Evolutionary conservation across 2,329 filamentous ascomycete species (phyloP).

Genomic region (Aspergillus carbonarius): DNA sequence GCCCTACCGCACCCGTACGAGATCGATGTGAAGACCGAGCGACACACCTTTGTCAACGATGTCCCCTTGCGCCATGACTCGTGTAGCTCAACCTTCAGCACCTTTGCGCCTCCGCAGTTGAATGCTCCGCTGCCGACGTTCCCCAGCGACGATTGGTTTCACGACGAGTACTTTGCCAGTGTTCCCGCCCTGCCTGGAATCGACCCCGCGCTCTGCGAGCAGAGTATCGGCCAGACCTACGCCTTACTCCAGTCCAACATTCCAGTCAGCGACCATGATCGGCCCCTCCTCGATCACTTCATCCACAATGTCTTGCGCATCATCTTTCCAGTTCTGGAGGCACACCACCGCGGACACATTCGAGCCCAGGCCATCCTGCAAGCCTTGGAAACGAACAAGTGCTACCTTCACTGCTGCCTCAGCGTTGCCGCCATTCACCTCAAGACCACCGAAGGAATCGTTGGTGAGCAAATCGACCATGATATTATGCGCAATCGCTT

Average conservation of each 20-base stretch:
- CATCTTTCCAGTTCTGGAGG: conserved; percentile 89
- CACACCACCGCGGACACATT: conserved; percentile 80
- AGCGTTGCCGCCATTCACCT: conserved; percentile 90
- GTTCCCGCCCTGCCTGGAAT: conserved; percentile 34
- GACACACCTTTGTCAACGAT: conserved; percentile 90
- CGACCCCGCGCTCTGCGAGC: conserved; percentile 23
- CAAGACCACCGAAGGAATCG: conserved; percentile 70
- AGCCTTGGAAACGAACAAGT: conserved; percentile 85
- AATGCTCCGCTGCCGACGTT: conserved; percentile 66
- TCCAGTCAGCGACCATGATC: conserved; percentile 83
- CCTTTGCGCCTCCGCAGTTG: conserved; percentile 75
- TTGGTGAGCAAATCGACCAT: conserved; percentile 73
- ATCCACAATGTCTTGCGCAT: conserved; percentile 81
- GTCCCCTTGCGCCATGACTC: conserved; percentile 82
- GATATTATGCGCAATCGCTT: conserved; percentile 94
- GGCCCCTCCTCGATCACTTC: conserved; percentile 85
- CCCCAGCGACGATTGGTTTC: conserved; percentile 67
- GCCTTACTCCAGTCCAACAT: conserved; percentile 68
- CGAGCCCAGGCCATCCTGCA: conserved; percentile 81
- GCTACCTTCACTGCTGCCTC: conserved; percentile 92
- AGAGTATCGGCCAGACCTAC: conserved; percentile 42
- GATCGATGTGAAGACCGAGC: conserved; percentile 92
- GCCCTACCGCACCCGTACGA: conserved; percentile 73
- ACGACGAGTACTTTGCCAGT: conserved; percentile 68
- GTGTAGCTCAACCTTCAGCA: conserved; percentile 87